Conservation (phyloP, 495 filamentous ascomycete species). For the Hypoxylon lenormandii region DNA sequence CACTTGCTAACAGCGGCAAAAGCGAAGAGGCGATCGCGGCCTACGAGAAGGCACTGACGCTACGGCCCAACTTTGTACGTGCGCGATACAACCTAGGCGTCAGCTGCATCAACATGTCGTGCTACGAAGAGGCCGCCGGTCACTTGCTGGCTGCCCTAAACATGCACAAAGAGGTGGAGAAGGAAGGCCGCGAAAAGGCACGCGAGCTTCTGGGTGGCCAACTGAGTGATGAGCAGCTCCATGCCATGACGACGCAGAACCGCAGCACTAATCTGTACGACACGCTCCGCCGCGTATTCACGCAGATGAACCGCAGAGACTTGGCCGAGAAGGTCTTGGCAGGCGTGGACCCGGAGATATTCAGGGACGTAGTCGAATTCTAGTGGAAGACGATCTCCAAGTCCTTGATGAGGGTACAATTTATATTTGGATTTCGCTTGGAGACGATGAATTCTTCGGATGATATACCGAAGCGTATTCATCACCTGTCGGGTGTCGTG, state of each 20-base stretch:
- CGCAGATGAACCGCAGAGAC: slow-evolving; percentile 90
- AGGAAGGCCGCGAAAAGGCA: slow-evolving; percentile 83
- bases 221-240: slow-evolving; percentile 73
- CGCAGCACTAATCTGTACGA: slow-evolving; percentile 96
- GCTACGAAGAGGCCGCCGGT: slow-evolving; percentile 89
- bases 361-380: slow-evolving; percentile 74
- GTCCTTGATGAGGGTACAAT: background rate
- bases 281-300: slow-evolving; percentile 90
- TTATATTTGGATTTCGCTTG: too few relatives aligned
- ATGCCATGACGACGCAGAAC: slow-evolving; percentile 88
- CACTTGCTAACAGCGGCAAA: slow-evolving; percentile 91
- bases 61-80: slow-evolving; percentile 94
- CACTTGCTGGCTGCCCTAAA: slow-evolving; percentile 91
- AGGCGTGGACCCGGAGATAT: slow-evolving; percentile 90
- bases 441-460: too few relatives aligned
- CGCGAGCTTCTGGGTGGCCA: slow-evolving; percentile 79
- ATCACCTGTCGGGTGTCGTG: too few relatives aligned
- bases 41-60: slow-evolving; percentile 88
- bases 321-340: slow-evolving; percentile 84
- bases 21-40: slow-evolving; percentile 95
- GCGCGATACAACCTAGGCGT: slow-evolving; percentile 97
- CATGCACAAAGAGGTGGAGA: slow-evolving; percentile 97
- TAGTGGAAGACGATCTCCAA: slow-evolving; percentile 31
- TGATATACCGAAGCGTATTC: too few relatives aligned
- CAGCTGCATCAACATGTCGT: slow-evolving; percentile 96